A percentile compares a stretch with the other conserved stretches of the same genome.
Conservation (phyloP, 208 protist genomes). For the Vickermania spadyakhi region DNA sequence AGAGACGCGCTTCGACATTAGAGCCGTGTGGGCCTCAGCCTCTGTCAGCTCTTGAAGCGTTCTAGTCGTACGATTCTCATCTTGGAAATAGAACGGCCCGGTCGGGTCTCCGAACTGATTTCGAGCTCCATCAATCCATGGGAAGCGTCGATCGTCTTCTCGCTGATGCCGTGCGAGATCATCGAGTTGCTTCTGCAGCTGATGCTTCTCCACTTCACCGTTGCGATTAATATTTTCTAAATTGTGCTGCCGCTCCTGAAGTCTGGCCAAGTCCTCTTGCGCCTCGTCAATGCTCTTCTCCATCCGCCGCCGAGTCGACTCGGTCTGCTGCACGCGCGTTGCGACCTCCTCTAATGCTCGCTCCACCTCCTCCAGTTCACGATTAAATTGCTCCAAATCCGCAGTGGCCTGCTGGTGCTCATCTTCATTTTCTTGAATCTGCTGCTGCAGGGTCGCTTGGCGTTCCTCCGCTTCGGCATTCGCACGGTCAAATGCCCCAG, state of each 20-base stretch:
- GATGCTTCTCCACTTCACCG: constrained; percentile 66
- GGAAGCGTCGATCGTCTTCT: constrained; percentile 50
- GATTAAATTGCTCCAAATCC: constrained; percentile 18
- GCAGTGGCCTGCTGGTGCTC: constrained; percentile 42
- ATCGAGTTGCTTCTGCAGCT: constrained; percentile 32
- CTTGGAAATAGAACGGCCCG: constrained; percentile 58
- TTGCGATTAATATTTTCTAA: constrained; percentile 68
- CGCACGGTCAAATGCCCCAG: constrained; percentile 54
- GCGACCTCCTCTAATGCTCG: constrained; percentile 35
- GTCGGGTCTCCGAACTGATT: constrained; percentile 30
- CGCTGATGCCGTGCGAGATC: constrained; percentile 32
- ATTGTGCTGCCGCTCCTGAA: constrained; percentile 40
- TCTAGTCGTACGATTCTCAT: constrained; percentile 37
- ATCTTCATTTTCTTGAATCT: constrained; percentile 42
- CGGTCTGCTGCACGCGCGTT: constrained; percentile 18
- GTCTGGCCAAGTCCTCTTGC: constrained; percentile 54
- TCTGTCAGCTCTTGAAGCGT: constrained; percentile 69
- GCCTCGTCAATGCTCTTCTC: constrained; percentile 76
- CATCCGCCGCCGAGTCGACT: constrained; percentile 41
- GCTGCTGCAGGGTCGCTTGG: constrained; percentile 33
- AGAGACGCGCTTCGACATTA: constrained; percentile 81
- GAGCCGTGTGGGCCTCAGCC: constrained; percentile 52
- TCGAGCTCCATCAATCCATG: constrained; percentile 39
- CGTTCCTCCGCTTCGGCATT: constrained; percentile 73
- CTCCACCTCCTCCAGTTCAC: constrained; percentile 21